Base-by-base conservation (phyloP, 306 rosid species). In the Lathyrus oleraceus region DNA sequence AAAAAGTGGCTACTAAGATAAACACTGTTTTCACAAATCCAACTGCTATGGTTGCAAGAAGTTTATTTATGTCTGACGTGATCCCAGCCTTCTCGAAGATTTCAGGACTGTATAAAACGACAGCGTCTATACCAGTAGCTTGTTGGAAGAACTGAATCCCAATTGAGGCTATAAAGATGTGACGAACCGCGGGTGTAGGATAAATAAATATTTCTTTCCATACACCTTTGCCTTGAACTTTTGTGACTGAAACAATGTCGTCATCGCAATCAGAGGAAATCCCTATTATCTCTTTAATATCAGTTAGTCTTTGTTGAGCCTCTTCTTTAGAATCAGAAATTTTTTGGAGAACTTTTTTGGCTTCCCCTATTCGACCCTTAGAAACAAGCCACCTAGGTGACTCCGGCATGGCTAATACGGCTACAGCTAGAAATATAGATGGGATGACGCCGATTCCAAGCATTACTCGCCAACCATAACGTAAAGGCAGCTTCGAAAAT, bases 71-170 rank as follows among this genome's bases (percentile, higher is more conserved):
- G 0, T 69, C 2, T 0, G 79, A 52, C 0, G 28, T 85, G 79
- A 90, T 84, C 23, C 96, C 89, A 0, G 91, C 94, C 53, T 85
- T 82, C 3, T 67, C 43, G 51, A 90, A 90, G 70, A 90, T 90
- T 53, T 81, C 66, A 0, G 96, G 96, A 43, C 94, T 84, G 45
- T 90, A 90, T 21, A 90, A 65, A 71, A 90, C 94, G 60, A 90
- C 91, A 10, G 91, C 85, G 75, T 87, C 91, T 59, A 90, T 84
- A 7, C 94, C 96, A 0, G 91, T 80, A 0, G 84, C 81, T 30
- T 87, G 94, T 5, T 87, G 89, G 72, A 87, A 87, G 65, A 90
- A 90, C 58, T 90, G 94, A 54, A 87, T 82, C 8, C 94, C 89
- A 0, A 90, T 2, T 43, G 73, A 82, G 6, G 88, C 80, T 19